Evolutionary conservation across 805 yeast species (phyloP), one percentile per base, ranked within the genome.

Genomic region (Candida arabinofermentans): DNA sequence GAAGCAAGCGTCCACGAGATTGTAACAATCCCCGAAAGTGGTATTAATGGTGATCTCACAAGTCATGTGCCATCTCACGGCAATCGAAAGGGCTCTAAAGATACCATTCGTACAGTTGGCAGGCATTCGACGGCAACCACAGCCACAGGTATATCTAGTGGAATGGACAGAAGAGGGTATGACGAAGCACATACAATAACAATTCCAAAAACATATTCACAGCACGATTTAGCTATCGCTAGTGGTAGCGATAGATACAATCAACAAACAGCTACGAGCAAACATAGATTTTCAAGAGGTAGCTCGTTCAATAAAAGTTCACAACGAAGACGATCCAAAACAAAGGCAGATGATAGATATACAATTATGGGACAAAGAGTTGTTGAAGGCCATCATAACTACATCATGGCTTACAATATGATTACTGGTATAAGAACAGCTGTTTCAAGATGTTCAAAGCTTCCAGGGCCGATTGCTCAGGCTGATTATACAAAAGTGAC

Each of bases 361-460:
- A 56, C 58, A 19, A 61, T 61, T 26, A 62, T 63, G 2, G 64
- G 62, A 2, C 59, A 57, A 43, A 43, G 53, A 8, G 53, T 62
- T 8, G 56, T 53, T 1, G 98, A 93, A 63, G 97, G 96, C 33
- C 98, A 93, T 58, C 88, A 80, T 38, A 93, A 90, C 61, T 93
- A 83, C 55, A 86, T 89, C 22, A 81, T 91, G 71, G 99, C 97
- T 1, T 95, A 93, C 63, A 89, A 91, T 62, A 91, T 93, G 97
- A 74, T 95, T 43, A 90, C 98, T 0, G 99, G 99, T 2, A 93
- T 93, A 36, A 74, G 99, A 43, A 95, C 89, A 8, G 90, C 97
- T 0, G 98, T 93, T 0, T 87, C 96, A 3, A 71, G 96, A 43
- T 84, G 95, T 54, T 86, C 96, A 0, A 95, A 95, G 27, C 72